phyloP scores from a whole-genome alignment of 148 eudicot species.

The Heliamphora exappendiculata region DNA sequence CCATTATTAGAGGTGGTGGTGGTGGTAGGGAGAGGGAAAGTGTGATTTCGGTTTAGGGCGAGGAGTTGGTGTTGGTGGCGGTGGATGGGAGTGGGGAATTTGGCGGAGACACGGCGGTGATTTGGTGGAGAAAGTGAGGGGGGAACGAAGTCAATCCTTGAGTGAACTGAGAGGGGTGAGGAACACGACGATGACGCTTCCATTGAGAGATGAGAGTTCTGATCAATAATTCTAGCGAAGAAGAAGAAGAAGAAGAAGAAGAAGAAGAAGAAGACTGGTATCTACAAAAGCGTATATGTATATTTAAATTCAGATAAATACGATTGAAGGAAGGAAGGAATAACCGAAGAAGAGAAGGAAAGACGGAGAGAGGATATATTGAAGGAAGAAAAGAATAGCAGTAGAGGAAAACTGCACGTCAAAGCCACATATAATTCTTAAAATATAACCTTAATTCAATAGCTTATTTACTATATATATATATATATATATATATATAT shows the following conservation, averaged over 20 bases:
- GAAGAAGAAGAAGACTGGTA: not conserved
- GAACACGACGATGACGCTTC: conserved; percentile 24
- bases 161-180: conserved; percentile 18
- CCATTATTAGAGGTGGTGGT: not conserved
- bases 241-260: no score
- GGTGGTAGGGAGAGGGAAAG: not conserved
- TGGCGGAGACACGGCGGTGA: conserved; percentile 10
- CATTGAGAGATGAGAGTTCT: conserved; percentile 13
- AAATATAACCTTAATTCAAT: no score
- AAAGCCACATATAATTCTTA: conserved; percentile 6
- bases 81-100: not conserved
- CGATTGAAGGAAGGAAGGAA: not conserved
- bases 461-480: no score
- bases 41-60: not conserved
- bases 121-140: not conserved
- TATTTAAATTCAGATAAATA: not conserved
- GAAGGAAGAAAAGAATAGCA: not conserved
- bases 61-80: not conserved
- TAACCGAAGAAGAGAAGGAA: not conserved
- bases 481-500: not conserved
- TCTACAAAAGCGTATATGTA: not conserved
- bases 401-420: conserved; percentile 21
- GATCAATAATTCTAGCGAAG: no score
- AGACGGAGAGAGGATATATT: conserved; percentile 3
- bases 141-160: conserved; percentile 3